A percentile compares a stretch with the other conserved stretches of the same genome.
phyloP scores from a whole-genome alignment of 352 stramenopile genomes.

The Pythium dissimile region DNA sequence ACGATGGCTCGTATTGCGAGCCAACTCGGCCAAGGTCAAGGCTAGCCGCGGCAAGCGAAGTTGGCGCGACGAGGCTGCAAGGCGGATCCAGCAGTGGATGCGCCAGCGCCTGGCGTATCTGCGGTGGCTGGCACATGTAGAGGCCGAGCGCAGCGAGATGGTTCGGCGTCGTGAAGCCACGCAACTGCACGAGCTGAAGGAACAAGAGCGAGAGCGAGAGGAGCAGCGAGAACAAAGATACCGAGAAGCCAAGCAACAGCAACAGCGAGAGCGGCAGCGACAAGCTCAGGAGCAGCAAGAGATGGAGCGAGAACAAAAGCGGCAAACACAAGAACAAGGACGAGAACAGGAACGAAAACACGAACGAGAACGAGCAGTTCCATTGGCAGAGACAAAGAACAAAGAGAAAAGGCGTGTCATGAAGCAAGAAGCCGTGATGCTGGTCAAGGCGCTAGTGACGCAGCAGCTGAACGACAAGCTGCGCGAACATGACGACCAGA shows the following conservation, averaged over 20 bases:
- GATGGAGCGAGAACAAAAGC: background rate
- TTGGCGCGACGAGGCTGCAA: background rate
- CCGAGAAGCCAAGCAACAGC: background rate
- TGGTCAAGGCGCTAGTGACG: conserved; percentile 21
- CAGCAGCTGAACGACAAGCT: conserved; percentile 23
- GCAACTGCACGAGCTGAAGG: background rate
- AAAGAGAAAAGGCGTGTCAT: conserved; percentile 25
- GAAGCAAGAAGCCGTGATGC: conserved; percentile 25
- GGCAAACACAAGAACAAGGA: background rate
- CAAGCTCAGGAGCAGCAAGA: background rate
- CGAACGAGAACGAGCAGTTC: background rate
- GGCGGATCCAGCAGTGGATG: conserved; percentile 18
- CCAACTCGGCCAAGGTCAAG: conserved; percentile 13
- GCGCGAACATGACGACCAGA: conserved; percentile 22
- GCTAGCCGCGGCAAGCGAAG: background rate
- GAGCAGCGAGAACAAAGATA: background rate
- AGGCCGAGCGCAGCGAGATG: conserved; percentile 10
- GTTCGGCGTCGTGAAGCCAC: conserved; percentile 1
- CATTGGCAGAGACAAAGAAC: conserved; percentile 1
- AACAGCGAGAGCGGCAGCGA: background rate
- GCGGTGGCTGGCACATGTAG: conserved; percentile 17
- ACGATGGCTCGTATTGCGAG: conserved; percentile 31
- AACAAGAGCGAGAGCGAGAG: background rate
- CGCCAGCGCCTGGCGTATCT: conserved; percentile 8
- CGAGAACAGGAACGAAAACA: background rate